A percentile compares a stretch with the other conserved stretches of the same genome.
Evolutionary conservation across 805 yeast species (phyloP).

Genomic region (Komagataella ulmi): DNA sequence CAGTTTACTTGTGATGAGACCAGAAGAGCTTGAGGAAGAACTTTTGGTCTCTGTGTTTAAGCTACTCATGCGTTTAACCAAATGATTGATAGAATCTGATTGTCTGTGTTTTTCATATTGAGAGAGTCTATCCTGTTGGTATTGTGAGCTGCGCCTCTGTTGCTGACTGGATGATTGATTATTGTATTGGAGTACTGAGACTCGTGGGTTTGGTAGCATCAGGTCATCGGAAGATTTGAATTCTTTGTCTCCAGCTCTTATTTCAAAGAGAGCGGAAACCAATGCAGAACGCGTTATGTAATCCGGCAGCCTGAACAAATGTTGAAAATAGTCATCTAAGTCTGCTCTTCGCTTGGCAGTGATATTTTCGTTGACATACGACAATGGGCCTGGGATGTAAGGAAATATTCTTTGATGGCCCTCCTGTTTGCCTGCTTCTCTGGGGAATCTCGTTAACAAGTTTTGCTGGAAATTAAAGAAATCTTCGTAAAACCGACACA

Average conservation of each 20-base stretch:
- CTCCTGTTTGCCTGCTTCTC: slow-evolving; percentile 75
- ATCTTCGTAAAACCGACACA: slow-evolving; percentile 89
- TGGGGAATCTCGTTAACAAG: slow-evolving; percentile 72
- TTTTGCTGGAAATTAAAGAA: slow-evolving; percentile 88
- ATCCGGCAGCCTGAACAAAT: slow-evolving; percentile 56
- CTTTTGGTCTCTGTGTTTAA: slow-evolving; percentile 4
- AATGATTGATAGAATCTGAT: slow-evolving; percentile 5
- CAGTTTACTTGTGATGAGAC: slow-evolving; percentile 17
- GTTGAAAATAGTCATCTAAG: slow-evolving; percentile 35
- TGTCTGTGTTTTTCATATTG: slow-evolving; percentile 25
- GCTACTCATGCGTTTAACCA: slow-evolving; percentile 10
- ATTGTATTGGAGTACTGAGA: slow-evolving; percentile 1
- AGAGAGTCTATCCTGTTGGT: slow-evolving; percentile 38
- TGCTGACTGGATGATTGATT: slow-evolving; percentile 23
- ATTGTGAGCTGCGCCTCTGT: slow-evolving; percentile 19
- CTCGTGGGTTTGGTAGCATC: slow-evolving; percentile 7
- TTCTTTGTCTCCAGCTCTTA: slow-evolving; percentile 53
- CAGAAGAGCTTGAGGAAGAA: neutral
- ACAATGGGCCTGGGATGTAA: slow-evolving; percentile 90
- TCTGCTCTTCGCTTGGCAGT: slow-evolving; percentile 41
- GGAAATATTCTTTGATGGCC: slow-evolving; percentile 77
- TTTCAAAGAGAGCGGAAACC: slow-evolving; percentile 59
- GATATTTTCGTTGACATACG: slow-evolving; percentile 70
- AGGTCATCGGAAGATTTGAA: slow-evolving; percentile 8
- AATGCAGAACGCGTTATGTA: slow-evolving; percentile 60